Base-by-base conservation (phyloP, 1,284 basidiomycete species). In the Ganoderma lucidum region DNA sequence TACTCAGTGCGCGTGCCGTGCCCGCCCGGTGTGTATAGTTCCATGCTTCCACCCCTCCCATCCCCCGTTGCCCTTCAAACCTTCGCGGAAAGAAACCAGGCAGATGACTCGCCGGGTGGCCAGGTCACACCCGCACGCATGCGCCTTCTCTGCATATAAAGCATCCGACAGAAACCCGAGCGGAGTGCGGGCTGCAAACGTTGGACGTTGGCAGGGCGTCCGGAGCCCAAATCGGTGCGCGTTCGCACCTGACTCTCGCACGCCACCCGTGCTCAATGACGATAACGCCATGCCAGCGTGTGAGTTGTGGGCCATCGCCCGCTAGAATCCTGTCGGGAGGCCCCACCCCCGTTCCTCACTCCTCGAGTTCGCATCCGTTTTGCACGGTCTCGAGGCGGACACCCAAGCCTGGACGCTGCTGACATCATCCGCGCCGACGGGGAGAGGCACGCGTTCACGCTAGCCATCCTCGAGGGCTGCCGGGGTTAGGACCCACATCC, bases 21-120 rank as follows among this genome's bases (percentile, higher is more conserved):
- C 55, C 19, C 14, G 23, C 42, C 10, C 45, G 23, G 45, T 51
- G 12, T 23, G 23, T 51, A 56, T 56, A 15, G 28, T 35, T 56
- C 53, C 53, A 56, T 56, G 30, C n/a, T 6, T 32, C 48, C 45
- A 12, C 28, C 30, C 60, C 14, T 60, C 48, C 45, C 45, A 23
- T 48, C 45, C 45, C 45, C 19, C 19, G 45, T 51, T 39, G 56
- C 39, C 19, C 23, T 23, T 42, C 30, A 62, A 69, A 69, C 68
- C 53, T 65, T 69, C 68, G 68, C 68, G 68, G 68, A 64, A 69
- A 48, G 59, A 8, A 39, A 60, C 48, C 48, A 30, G 62, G 60
- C 60, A 42, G 63, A 53, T 62, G 59, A 62, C 67, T 45, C 41
- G 60, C 53, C n/a, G 55, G 60, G 28, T 45, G n/a, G 1, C 45